Evolutionary conservation across 2,329 filamentous ascomycete genomes (phyloP), one percentile per base, ranked within the genome.

Genomic region (Talaromyces sp.): DNA sequence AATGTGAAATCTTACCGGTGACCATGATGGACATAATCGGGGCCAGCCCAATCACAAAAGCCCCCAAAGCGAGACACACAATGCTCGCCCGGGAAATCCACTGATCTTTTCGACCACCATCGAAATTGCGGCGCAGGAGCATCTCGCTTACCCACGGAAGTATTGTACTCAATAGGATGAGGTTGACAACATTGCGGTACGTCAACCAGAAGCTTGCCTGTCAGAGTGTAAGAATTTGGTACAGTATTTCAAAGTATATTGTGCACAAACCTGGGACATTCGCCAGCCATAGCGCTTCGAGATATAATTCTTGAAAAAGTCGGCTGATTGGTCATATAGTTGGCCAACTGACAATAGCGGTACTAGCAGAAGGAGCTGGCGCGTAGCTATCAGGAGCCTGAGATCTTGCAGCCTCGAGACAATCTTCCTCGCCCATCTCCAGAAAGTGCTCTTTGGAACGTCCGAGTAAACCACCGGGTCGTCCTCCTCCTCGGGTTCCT

Each of bases 241-340:
- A 32, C 13, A 39, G 7, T 19, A 42, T 36, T 9, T 25, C 10
- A 33, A 27, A 19, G 9, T 27, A 54, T 28, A 27, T 53, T 13
- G 27, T 22, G 8, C 32, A 55, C 39, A n/a, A 55, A 60, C 59
- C 32, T 63, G 62, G 6, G 62, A 63, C 49, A 60, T 51, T 5
- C 62, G 62, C 62, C 62, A 63, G n/a, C 51, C 62, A 51, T 63
- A 63, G 7, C 62, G 62, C 19, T 52, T 58, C 4, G 62, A 63
- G 17, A 63, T 57, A 27, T 63, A 63, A 32, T 63, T 51, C 47
- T 58, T 42, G 32, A 63, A 61, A 15, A 60, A 63, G 1, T 58
- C 62, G 2, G 58, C 58, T 5, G 62, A 60, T 55, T 60, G 58
- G 25, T 61, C 55, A 47, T 63, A 63, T 22, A 63, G 49, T 22